phyloP scores from a whole-genome alignment of 2,329 filamentous ascomycete genomes.

The Colletotrichum sp. region DNA sequence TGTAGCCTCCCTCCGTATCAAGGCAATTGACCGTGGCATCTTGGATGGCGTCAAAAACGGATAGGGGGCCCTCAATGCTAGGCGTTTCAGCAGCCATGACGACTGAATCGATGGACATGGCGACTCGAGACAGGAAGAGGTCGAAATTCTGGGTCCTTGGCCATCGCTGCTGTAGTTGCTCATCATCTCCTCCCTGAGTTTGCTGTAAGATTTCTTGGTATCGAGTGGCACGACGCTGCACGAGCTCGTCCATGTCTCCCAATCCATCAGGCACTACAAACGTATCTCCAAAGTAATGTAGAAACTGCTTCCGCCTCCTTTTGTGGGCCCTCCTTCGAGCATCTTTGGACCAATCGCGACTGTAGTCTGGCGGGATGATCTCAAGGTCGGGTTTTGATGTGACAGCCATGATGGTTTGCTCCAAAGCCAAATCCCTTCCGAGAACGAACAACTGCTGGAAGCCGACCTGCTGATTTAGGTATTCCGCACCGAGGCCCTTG shows the following conservation, averaged over 20 bases:
- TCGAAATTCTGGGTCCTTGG: conserved; percentile 11
- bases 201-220: neutral
- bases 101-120: conserved; percentile 19
- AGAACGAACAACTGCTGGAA: conserved; percentile 22
- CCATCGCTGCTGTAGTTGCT: conserved; percentile 14
- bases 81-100: conserved; percentile 13
- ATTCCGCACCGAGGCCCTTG: neutral
- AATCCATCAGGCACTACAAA: conserved; percentile 23
- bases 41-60: conserved; percentile 9
- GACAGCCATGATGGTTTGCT: conserved; percentile 9
- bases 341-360: conserved; percentile 3
- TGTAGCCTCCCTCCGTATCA: conserved; percentile 3
- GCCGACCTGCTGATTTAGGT: neutral
- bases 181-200: neutral
- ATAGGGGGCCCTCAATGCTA: neutral
- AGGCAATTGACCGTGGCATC: conserved; percentile 7
- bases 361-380: conserved; percentile 9
- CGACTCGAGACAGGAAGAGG: conserved; percentile 15
- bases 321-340: neutral
- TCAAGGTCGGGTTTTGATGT: neutral
- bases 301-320: conserved; percentile 13
- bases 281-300: conserved; percentile 11
- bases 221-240: conserved; percentile 5
- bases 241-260: conserved; percentile 19
- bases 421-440: conserved; percentile 6